These are phyloP conservation scores for Penicillium italicum DNA, from an alignment of 2,329 filamentous ascomycete genomes.

Conservation along the genomic window DNA sequence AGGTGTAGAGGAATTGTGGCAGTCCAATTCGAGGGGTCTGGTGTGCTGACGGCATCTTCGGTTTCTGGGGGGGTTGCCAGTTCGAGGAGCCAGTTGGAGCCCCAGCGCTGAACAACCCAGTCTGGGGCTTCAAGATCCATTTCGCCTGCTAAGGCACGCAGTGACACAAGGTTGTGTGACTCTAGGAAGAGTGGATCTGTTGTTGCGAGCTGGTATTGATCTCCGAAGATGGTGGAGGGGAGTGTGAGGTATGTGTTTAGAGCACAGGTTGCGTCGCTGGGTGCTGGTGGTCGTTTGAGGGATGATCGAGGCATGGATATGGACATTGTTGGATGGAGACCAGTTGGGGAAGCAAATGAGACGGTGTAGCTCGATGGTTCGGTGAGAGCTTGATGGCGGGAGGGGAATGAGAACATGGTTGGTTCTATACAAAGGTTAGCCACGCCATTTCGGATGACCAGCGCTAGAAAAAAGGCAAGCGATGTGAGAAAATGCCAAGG, in stretches of 20 bases:
- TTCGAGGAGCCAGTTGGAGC: slow-evolving; percentile 72
- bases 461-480: not conserved
- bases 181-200: slow-evolving; percentile 64
- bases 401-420: slow-evolving; percentile 78
- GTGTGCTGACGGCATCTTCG: not conserved
- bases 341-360: slow-evolving; percentile 66
- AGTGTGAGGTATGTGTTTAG: slow-evolving; percentile 79
- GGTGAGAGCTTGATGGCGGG: slow-evolving; percentile 65
- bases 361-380: slow-evolving; percentile 56
- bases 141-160: slow-evolving; percentile 68
- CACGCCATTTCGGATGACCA: not conserved
- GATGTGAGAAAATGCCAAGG: not conserved
- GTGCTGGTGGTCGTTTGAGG: slow-evolving; percentile 48
- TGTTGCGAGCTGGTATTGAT: slow-evolving; percentile 73
- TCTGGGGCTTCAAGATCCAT: slow-evolving; percentile 88
- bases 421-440: slow-evolving; percentile 49
- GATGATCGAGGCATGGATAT: slow-evolving; percentile 57
- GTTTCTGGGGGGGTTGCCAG: slow-evolving; percentile 54
- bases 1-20: slow-evolving; percentile 72
- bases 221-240: slow-evolving; percentile 75
- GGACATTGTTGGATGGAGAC: slow-evolving; percentile 77
- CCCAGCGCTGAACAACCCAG: slow-evolving; percentile 74
- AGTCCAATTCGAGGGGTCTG: slow-evolving; percentile 29
- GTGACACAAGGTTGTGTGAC: slow-evolving; percentile 70
- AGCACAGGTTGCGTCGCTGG: slow-evolving; percentile 57